Evolutionary conservation across 352 stramenopile genomes (phyloP).

Genomic region (Phytopythium chamaehyphon): DNA sequence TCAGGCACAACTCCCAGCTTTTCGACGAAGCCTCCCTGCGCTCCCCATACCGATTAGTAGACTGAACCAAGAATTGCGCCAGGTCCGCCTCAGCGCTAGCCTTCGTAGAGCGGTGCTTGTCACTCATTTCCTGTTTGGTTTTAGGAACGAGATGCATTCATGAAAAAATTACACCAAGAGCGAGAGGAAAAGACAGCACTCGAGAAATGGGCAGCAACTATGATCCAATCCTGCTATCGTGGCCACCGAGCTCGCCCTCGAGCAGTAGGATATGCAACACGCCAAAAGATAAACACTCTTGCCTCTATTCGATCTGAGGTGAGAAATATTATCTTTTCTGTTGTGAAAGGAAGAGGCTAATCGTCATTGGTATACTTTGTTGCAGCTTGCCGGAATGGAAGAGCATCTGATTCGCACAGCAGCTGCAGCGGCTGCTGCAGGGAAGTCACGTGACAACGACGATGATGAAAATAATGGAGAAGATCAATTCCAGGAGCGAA

Average conservation of each 20-base stretch:
- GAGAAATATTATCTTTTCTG: conserved; percentile 4
- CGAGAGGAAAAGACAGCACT: conserved; percentile 39
- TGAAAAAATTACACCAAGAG: conserved; percentile 48
- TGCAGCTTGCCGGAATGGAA: conserved; percentile 52
- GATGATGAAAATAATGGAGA: not conserved
- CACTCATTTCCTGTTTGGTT: not conserved
- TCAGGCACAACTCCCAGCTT: conserved; percentile 41
- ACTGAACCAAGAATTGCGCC: conserved; percentile 45
- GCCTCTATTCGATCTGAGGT: conserved; percentile 36
- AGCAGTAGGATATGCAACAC: conserved; percentile 33
- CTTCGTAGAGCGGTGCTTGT: not conserved
- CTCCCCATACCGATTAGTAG: conserved; percentile 41
- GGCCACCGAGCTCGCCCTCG: conserved; percentile 43
- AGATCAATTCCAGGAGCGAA: not conserved
- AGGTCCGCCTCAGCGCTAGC: conserved; percentile 2
- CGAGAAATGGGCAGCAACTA: conserved; percentile 57
- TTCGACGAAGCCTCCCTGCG: conserved; percentile 46
- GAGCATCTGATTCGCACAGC: conserved; percentile 17
- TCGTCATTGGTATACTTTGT: not conserved
- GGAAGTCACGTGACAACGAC: not conserved
- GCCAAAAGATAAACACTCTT: conserved; percentile 32
- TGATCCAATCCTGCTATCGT: conserved; percentile 61
- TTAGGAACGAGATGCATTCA: conserved; percentile 55
- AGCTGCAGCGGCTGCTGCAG: not conserved
- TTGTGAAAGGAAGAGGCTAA: not conserved